Base-by-base conservation (phyloP, 2,329 filamentous ascomycete species). In the Didymella lethalis region DNA sequence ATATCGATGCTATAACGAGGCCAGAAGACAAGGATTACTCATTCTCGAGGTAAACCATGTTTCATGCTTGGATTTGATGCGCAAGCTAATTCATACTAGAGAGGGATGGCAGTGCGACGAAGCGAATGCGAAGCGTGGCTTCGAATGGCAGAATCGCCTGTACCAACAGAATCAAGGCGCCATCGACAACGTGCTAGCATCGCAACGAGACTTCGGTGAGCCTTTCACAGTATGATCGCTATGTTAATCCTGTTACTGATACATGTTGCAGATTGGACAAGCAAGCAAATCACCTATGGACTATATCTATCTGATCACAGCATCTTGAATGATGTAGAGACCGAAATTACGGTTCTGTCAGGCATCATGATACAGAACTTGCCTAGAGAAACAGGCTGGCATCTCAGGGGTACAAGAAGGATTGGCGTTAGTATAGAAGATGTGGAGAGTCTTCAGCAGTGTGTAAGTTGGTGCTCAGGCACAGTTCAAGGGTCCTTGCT, bases 331-430 rank as follows among this genome's bases (percentile, higher is more conserved):
- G 82, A 82, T 10, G 58, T 84, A 3, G 85, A 86, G 47, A 86
- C 85, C 1, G 82, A 87, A 64, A 71, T 87, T 8, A 80, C 85
- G 0, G 83, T 85, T 1, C 71, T 86, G 3, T 74, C 79, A 3
- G 82, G 80, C 1, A 86, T 88, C 55, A 84, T 86, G 82, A 83
- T 83, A 6, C 85, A 87, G 67, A 86, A 87, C 57, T 67, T 87
- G 18, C 73, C 72, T 0, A 72, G 76, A 0, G 82, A 85, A 68
- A 84, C 84, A 1, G 80, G 78, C 16, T 88, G 85, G 84, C 85
- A 88, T 72, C 76, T 85, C 31, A 72, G 82, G 29, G 83, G 83
- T 0, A 80, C 77, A 0, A 69, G 83, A 38, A 70, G 83, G 34
- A 77, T 85, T 29, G 83, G 83, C 0, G 79, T 84, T 0, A 79